Base-by-base conservation (phyloP, 768 basidiomycete genomes). In the Pisolithus tinctorius region DNA sequence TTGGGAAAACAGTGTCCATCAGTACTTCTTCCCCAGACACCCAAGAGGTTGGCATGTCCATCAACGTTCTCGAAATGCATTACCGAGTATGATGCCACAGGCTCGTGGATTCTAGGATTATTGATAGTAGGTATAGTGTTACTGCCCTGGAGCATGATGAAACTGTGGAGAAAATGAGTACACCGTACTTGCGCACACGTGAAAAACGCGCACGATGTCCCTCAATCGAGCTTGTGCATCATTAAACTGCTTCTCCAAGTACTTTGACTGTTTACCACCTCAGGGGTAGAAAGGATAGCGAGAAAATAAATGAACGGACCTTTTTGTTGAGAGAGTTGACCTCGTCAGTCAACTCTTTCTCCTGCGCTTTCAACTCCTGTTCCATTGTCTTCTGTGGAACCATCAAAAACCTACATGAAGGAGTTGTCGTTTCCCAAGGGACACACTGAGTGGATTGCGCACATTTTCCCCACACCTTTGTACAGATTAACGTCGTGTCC, bases 391-490 rank as follows among this genome's bases (percentile, higher is more conserved):
- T 77, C 47, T 89, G 79, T 26, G 91, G 90, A 5, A 89, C 82
- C 73, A 84, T 80, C 79, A 97, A 80, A 68, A 97, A 97, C 91
- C 93, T 96, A 55, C 5, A 23, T 46, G 47, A 9, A 47, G 30
- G 2, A 58, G 42, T 43, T 49, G 26, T 41, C 25, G 16, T 39
- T 43, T 17, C 36, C 29, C 49, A 46, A 6, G 23, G 46, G 39
- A 34, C 26, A 45, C 20, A 58, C 50, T 55, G 56, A 47, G 8
- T 36, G 34, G 31, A 47, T 23, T 41, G 30, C 44, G 9, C 11
- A 94, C 94, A 95, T 95, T 71, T 97, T 97, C 30, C 94, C 94
- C 42, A 97, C 89, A 44, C 94, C 94, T 62, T 88, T 93, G 72
- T 94, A 97, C 60, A 96, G 71, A 61, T 86, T 90, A 11, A 88